Base-by-base conservation (phyloP, 345 rosid genomes). In the Salix koriyanagi region DNA sequence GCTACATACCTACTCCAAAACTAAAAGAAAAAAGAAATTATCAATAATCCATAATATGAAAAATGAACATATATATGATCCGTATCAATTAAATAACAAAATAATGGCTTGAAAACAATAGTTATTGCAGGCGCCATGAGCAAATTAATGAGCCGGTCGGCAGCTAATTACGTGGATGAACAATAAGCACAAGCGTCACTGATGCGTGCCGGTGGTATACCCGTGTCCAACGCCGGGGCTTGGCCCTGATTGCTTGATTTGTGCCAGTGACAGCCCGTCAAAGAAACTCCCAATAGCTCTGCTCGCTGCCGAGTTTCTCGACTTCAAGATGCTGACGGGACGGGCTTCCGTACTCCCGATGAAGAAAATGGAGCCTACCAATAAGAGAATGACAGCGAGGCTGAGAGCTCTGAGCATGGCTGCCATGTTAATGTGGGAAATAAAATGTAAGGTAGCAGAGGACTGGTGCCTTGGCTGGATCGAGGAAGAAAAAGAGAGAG, bases 211-310 rank as follows among this genome's bases (percentile, higher is more conserved):
- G 2, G 39, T 34, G 19, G 28, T 36, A 25, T 1, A 30, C 18
- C 16, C 12, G 50, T 77, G 41, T 50, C 66, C 77, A 5, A 25
- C 66, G 6, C 82, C 84, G 16, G 84, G 73, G 28, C 76, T 77
- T 26, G 83, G 83, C 1, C 83, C 86, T 14, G 86, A 80, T 18
- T 77, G 54, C 81, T 90, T 88, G 67, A 88, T 82, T 8, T 86
- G 83, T 73, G 88, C 89, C 25, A 88, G 81, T 5, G 67, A 81
- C 62, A 83, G 74, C 54, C 85, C 86, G 65, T 86, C 84, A 21
- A 89, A 78, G 50, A 87, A 80, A 62, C 78, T 73, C 60, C 75
- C 74, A 28, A 77, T 71, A 48, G 64, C 69, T 72, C 75, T 76
- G 12, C 72, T 75, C 7, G 72, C 39, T 7, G 81, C 62, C 26